Conservation (phyloP, 1,284 basidiomycete genomes). For the Cutaneotrichosporon curvatum region DNA sequence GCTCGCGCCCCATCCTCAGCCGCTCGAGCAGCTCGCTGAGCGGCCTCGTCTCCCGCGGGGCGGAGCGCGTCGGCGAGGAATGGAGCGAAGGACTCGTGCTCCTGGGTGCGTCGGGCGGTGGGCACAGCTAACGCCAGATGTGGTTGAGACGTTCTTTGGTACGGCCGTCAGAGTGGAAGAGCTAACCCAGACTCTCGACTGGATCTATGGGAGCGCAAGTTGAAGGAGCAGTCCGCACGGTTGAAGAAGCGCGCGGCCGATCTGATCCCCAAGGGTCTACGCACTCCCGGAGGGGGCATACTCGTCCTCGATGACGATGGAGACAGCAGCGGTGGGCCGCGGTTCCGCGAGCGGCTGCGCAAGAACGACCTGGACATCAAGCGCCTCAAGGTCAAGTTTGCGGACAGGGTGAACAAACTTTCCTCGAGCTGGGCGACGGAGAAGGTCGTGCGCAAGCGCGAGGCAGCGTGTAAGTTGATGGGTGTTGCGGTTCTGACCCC, state of each 20-base stretch:
- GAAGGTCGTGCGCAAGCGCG: slow-evolving; percentile 81
- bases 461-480: slow-evolving; percentile 54
- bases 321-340: slow-evolving; percentile 7
- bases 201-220: slow-evolving; percentile 76
- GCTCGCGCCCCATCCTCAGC: slow-evolving; percentile 2
- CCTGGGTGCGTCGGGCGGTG: slow-evolving; percentile 29
- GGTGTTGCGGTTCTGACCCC: slow-evolving; percentile 10
- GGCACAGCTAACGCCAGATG: slow-evolving; percentile 26
- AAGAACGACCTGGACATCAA: slow-evolving; percentile 67
- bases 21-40: slow-evolving; percentile 21
- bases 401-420: slow-evolving; percentile 60
- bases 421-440: slow-evolving; percentile 75
- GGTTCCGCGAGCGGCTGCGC: slow-evolving; percentile 24
- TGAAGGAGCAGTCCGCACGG: slow-evolving; percentile 75
- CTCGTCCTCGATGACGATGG: slow-evolving; percentile 28
- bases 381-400: slow-evolving; percentile 61
- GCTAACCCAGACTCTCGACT: slow-evolving; percentile 64
- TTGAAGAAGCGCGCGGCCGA: slow-evolving; percentile 71
- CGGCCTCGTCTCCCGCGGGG: slow-evolving; percentile 26
- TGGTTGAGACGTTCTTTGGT: slow-evolving; percentile 47
- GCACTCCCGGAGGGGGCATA: slow-evolving; percentile 46
- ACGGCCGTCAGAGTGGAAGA: slow-evolving; percentile 3
- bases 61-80: slow-evolving; percentile 40
- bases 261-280: slow-evolving; percentile 53
- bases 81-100: slow-evolving; percentile 35